Percentiles rank a stretch among this genome's conserved stretches.
These are phyloP conservation scores for Symbiodinium pilosum DNA, from an alignment of 73 alveolate species.

Conservation along the genomic window DNA sequence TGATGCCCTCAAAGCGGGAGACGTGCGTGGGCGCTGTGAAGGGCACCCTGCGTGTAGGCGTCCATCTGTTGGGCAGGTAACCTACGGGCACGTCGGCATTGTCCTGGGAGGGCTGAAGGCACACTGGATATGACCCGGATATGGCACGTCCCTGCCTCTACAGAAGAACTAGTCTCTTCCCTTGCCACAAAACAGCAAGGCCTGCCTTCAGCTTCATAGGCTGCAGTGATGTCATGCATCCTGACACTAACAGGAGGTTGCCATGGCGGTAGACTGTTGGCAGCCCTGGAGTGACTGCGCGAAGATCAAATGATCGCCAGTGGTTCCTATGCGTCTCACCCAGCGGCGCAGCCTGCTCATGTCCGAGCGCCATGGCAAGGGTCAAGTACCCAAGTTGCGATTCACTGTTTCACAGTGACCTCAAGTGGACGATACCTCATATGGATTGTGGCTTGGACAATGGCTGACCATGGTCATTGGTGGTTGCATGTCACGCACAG, in stretches of 20 bases:
- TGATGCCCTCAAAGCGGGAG: conserved; percentile 12
- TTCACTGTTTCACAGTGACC: no score
- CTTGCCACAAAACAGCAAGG: no score
- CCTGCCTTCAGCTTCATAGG: not conserved
- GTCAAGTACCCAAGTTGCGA: no score
- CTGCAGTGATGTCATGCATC: not conserved
- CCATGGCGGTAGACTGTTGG: not conserved
- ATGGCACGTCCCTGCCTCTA: no score
- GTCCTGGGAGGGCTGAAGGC: not conserved
- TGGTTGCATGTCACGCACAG: no score
- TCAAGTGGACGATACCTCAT: no score
- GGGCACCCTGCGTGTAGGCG: not conserved
- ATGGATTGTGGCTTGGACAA: no score
- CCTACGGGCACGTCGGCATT: not conserved
- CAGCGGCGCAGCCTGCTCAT: no score
- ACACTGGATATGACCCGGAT: no score
- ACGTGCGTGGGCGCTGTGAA: not conserved
- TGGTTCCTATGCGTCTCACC: not conserved
- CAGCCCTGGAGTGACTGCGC: not conserved
- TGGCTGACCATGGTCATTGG: no score
- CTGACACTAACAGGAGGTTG: not conserved
- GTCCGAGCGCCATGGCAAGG: no score
- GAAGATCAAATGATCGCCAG: not conserved
- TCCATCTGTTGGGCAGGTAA: not conserved
- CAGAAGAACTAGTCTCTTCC: no score